Conservation (phyloP, 805 yeast genomes). For the Lipomyces lipofer region DNA sequence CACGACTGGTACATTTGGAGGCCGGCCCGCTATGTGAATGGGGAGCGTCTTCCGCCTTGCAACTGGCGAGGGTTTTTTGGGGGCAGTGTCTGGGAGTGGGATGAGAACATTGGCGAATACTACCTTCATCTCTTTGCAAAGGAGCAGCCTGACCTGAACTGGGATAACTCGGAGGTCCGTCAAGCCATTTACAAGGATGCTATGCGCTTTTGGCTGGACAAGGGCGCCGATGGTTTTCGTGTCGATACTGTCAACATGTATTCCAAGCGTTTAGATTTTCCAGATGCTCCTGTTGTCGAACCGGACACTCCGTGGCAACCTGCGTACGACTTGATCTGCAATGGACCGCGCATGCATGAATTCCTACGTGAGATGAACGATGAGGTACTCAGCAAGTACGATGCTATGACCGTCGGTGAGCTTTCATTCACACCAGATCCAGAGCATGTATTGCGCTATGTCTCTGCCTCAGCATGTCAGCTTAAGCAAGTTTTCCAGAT, state of each 20-base stretch:
- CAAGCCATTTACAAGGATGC: constrained; percentile 45
- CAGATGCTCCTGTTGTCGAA: constrained; percentile 52
- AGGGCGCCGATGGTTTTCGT: constrained; percentile 61
- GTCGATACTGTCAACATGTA: constrained; percentile 57
- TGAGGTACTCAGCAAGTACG: constrained; percentile 46
- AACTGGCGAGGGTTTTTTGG: constrained; percentile 57
- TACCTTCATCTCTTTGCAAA: constrained; percentile 56
- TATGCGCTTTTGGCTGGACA: constrained; percentile 53
- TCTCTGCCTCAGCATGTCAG: constrained; percentile 35
- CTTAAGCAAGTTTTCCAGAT: constrained; percentile 45
- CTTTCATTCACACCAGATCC: constrained; percentile 45
- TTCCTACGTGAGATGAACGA: constrained; percentile 55
- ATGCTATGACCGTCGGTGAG: constrained; percentile 60
- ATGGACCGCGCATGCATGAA: constrained; percentile 61
- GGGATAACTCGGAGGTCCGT: constrained; percentile 52
- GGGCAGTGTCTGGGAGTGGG: constrained; percentile 61
- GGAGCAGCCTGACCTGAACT: constrained; percentile 61
- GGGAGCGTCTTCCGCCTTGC: constrained; percentile 56
- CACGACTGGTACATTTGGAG: constrained; percentile 66
- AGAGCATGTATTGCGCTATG: constrained; percentile 34
- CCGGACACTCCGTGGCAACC: constrained; percentile 48
- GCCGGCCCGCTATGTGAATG: constrained; percentile 55
- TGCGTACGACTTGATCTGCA: constrained; percentile 39
- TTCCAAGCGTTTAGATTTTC: constrained; percentile 49
- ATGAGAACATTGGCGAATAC: constrained; percentile 55